Evolutionary conservation across 2,329 filamentous ascomycete genomes (phyloP).

Genomic region (Cladobotryum mycophilum): DNA sequence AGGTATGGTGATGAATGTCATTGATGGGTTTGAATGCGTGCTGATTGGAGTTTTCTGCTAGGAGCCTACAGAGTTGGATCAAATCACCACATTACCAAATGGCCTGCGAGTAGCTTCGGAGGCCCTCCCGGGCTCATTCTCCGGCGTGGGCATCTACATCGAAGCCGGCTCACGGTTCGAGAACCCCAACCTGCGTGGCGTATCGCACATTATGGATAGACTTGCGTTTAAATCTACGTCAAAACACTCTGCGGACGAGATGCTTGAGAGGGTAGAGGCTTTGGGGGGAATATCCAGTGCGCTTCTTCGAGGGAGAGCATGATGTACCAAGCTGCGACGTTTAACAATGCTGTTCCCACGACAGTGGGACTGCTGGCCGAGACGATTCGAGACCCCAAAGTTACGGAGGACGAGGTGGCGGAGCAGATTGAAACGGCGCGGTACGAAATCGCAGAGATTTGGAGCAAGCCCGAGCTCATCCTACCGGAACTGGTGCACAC

Average conservation of each 20-base stretch:
- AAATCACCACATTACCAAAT: conserved; percentile 84
- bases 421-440: conserved; percentile 86
- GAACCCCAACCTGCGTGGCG: conserved; percentile 73
- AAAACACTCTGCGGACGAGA: conserved; percentile 66
- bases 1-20: conserved; percentile 18
- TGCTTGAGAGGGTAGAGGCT: conserved; percentile 81
- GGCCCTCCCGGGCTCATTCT: conserved; percentile 87
- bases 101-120: conserved; percentile 92
- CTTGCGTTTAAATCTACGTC: conserved; percentile 89
- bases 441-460: conserved; percentile 96
- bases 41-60: conserved; percentile 10
- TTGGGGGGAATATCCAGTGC: conserved; percentile 93
- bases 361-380: conserved; percentile 84
- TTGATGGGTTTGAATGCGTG: background rate
- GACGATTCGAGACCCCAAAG: conserved; percentile 78
- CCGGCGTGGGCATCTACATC: conserved; percentile 90
- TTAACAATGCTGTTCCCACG: conserved; percentile 83
- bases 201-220: conserved; percentile 93
- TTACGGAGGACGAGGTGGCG: conserved; percentile 80
- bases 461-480: conserved; percentile 94
- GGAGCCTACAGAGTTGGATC: conserved; percentile 80
- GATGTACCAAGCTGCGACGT: conserved; percentile 98
- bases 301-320: conserved; percentile 90
- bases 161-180: conserved; percentile 95
- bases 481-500: conserved; percentile 92